Conservation (phyloP, 202 grass and related monocot genomes). For the Elaeis oleifera region DNA sequence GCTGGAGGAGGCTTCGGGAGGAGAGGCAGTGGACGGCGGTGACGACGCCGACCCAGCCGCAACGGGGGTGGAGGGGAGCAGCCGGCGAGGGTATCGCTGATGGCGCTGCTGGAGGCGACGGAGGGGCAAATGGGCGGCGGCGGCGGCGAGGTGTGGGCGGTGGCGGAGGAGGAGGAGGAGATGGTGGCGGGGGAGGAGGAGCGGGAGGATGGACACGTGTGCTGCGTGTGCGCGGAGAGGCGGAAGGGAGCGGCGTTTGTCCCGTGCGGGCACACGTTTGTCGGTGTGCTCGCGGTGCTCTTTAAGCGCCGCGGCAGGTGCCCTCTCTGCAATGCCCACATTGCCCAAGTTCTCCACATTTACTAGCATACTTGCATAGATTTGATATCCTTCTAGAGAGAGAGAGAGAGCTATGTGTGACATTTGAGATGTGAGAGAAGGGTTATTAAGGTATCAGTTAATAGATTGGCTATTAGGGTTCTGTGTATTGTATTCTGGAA, state of each 20-base stretch:
- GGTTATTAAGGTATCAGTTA: too few species aligned
- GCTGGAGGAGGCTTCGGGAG: neutral
- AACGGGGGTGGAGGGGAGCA: constrained; percentile 1
- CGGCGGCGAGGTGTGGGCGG: neutral
- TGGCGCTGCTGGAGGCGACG: constrained; percentile 76
- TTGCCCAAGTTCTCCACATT: constrained; percentile 77
- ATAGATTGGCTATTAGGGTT: too few species aligned
- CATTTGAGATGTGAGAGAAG: too few species aligned
- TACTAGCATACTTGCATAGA: constrained; percentile 23
- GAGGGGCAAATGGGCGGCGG: constrained; percentile 39
- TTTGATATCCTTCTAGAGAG: too few species aligned
- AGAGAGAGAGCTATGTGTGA: too few species aligned
- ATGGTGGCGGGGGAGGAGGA: too few species aligned
- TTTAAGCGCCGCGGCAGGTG: constrained; percentile 54
- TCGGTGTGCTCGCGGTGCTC: constrained; percentile 68
- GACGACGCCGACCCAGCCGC: neutral
- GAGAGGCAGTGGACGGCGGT: neutral
- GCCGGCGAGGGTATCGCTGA: constrained; percentile 45
- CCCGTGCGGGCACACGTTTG: constrained; percentile 98
- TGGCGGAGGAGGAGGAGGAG: constrained; percentile 6
- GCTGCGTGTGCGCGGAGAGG: constrained; percentile 80
- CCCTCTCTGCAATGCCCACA: constrained; percentile 77
- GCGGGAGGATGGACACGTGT: constrained; percentile 12
- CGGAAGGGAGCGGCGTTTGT: constrained; percentile 83
- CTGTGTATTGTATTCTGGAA: too few species aligned